Percentiles rank a stretch among this genome's conserved stretches.
phyloP scores from a whole-genome alignment of 2,329 filamentous ascomycete genomes.

The Colletotrichum karsti region DNA sequence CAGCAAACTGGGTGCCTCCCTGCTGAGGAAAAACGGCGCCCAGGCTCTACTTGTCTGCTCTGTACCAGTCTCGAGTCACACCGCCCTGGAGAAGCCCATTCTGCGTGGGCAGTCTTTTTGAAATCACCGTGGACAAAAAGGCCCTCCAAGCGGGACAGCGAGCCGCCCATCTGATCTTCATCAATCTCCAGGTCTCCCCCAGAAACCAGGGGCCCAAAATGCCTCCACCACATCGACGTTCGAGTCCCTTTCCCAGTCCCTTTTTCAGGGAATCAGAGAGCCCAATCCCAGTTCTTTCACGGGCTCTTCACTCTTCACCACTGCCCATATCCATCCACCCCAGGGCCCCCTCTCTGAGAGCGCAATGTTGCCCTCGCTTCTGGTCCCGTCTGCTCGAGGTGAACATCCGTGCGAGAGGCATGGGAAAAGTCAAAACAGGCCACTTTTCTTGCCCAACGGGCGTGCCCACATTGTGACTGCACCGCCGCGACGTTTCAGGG shows the following conservation, averaged over 20 bases:
- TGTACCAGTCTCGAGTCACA: background rate
- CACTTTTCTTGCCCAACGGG: constrained; percentile 5
- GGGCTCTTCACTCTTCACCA: background rate
- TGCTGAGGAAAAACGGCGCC: background rate
- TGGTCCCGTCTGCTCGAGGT: background rate
- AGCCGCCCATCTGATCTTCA: constrained; percentile 7
- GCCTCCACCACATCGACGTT: background rate
- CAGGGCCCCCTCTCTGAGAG: background rate
- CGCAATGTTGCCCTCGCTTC: background rate
- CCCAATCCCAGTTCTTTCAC: background rate
- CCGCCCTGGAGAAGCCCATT: background rate
- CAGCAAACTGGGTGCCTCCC: background rate
- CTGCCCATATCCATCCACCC: background rate
- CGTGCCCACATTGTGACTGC: background rate
- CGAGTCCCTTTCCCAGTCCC: background rate
- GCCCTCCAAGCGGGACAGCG: background rate
- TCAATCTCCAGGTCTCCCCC: background rate
- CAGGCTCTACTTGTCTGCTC: background rate
- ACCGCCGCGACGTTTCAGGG: constrained; percentile 25
- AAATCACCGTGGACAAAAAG: background rate
- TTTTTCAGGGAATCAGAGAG: background rate
- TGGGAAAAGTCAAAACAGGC: constrained; percentile 15
- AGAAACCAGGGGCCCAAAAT: background rate
- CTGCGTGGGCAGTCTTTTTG: background rate
- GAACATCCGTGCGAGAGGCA: constrained; percentile 3